These are phyloP conservation scores for Cytospora mali DNA, from an alignment of 2,329 filamentous ascomycete species.

Conservation along the genomic window DNA sequence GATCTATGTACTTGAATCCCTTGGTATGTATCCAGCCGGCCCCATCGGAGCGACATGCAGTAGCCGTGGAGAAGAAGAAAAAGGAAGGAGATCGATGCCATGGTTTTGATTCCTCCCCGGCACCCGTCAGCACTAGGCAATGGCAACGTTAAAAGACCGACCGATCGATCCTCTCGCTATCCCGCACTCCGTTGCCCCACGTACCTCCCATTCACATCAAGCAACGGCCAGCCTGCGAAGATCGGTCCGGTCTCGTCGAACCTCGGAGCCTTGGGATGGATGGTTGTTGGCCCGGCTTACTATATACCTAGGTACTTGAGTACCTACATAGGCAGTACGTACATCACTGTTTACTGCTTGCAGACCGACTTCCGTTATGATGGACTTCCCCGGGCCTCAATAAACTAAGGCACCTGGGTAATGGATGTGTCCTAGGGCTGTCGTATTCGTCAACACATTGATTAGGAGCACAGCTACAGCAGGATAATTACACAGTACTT, in stretches of 20 bases:
- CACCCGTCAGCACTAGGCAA: not conserved
- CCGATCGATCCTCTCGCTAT: not conserved
- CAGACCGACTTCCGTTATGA: too few relatives aligned
- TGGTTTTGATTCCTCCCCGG: not conserved
- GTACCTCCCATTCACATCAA: not conserved
- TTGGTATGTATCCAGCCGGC: not conserved
- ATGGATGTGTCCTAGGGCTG: not conserved
- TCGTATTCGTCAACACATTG: not conserved
- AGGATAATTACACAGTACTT: not conserved
- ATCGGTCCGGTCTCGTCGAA: conserved; percentile 14
- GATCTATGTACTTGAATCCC: too few relatives aligned
- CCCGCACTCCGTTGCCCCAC: not conserved
- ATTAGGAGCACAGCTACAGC: not conserved
- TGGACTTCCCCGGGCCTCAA: too few relatives aligned
- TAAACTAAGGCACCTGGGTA: too few relatives aligned
- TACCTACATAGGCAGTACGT: too few relatives aligned
- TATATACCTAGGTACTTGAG: too few relatives aligned
- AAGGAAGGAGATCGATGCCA: too few relatives aligned
- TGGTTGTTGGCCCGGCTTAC: conserved; percentile 19
- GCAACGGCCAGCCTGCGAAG: conserved; percentile 7
- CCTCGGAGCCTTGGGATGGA: conserved; percentile 2
- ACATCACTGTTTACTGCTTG: too few relatives aligned
- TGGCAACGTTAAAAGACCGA: too few relatives aligned
- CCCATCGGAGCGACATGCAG: not conserved
- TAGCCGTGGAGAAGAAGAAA: not conserved